Evolutionary conservation across 768 basidiomycete species (phyloP), one percentile per base, ranked within the genome.

Genomic region (Galerina marginata): DNA sequence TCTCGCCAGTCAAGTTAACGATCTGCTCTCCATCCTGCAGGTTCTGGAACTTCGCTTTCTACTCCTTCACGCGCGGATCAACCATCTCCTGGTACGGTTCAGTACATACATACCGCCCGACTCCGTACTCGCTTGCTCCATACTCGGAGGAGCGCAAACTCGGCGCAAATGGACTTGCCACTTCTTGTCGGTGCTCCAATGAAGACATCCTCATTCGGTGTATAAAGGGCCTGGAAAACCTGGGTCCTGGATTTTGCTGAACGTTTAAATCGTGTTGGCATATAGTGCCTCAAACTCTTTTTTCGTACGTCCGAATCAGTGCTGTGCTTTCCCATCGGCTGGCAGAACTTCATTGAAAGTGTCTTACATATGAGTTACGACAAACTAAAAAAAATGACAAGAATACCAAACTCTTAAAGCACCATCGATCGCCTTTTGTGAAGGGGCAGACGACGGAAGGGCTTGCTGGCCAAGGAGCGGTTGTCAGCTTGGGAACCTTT

Each of bases 201-300:
- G 70, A 99, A 96, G 43, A 96, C 90, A 67, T 96, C 99, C 69
- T 99, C 97, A 68, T 98, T 96, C 0, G 94, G 89, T 0, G 93
- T 95, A 73, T 98, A 99, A 0, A 99, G 81, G 0, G 96, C 96
- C 67, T 98, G 95, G 89, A 99, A 99, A 45, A 97, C 96, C 75
- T 99, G 97, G 0, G 95, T 99, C n/a, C 72, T 99, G 97, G 62
- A 99, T 98, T 76, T 98, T 99, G 85, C 99, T 99, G 83, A 98
- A 99, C 0, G 86, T 88, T 61, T 87, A 82, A 63, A 99, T 88
- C 0, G 86, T 86, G 15, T 83, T 85, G 1, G 87, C 85, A 73
- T 98, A 99, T 44, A 99, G 85, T 1, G 82, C 81, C 72, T 99
- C 94, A 65, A 89, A 99, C 61, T 95, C 93, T n/a, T n/a, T n/a